Evolutionary conservation across 163 green algal genomes (phyloP).

Genomic region (Volvox carteri): DNA sequence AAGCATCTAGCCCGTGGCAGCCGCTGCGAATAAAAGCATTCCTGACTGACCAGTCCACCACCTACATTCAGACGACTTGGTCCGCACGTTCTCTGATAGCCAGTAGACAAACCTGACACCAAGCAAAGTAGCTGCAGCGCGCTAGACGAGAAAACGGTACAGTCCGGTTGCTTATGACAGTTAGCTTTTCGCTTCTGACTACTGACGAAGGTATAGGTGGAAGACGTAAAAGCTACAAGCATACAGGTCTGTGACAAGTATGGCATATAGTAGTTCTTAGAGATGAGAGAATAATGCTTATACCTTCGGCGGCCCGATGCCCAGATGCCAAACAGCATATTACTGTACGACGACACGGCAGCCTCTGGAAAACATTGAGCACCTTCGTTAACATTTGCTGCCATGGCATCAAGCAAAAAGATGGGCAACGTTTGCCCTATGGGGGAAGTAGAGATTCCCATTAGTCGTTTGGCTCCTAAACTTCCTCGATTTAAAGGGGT

Average conservation of each 20-base stretch:
- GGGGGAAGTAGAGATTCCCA: too few species aligned
- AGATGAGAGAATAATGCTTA: neutral
- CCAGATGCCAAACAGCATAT: neutral
- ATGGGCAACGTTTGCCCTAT: too few species aligned
- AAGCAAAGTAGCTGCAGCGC: too few species aligned
- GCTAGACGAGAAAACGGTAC: neutral
- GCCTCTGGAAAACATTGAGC: too few species aligned
- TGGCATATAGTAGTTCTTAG: neutral
- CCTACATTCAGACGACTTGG: constrained; percentile 23
- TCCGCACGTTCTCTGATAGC: neutral
- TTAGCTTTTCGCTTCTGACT: neutral
- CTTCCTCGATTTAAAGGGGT: too few species aligned
- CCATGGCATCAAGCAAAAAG: too few species aligned
- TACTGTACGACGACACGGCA: too few species aligned
- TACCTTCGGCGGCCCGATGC: neutral
- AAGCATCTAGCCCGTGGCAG: neutral
- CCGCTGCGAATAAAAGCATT: neutral
- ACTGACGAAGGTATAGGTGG: neutral
- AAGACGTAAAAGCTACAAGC: neutral
- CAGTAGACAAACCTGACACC: neutral
- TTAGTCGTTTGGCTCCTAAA: too few species aligned
- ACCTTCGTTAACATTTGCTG: too few species aligned
- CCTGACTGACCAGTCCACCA: neutral
- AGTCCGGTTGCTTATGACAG: neutral
- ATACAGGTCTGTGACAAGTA: neutral